Conservation (phyloP, 495 filamentous ascomycete genomes). For the Margaritispora aquatica region DNA sequence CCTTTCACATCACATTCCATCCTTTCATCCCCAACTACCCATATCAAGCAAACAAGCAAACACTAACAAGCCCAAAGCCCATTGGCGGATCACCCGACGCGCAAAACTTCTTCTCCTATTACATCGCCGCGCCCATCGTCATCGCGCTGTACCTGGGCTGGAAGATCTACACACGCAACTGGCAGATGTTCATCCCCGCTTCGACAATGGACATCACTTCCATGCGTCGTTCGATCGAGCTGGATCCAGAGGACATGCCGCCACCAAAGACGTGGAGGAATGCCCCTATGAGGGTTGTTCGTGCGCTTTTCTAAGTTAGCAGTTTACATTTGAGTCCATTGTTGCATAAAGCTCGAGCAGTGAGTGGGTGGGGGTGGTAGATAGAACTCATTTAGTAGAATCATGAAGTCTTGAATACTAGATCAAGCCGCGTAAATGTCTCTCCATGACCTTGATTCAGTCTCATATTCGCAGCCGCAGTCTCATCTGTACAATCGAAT, state of each 20-base stretch:
- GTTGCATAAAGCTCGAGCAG: no score
- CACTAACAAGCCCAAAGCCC: conserved; percentile 33
- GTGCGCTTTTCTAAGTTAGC: conserved; percentile 28
- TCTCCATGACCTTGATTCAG: no score
- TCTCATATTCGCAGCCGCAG: no score
- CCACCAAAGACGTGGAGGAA: conserved; percentile 29
- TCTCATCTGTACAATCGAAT: no score
- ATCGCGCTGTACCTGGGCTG: conserved; percentile 67
- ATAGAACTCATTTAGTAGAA: no score
- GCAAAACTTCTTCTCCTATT: conserved; percentile 68
- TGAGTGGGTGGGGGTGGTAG: no score
- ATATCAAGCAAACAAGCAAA: no score
- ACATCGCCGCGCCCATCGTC: conserved; percentile 77
- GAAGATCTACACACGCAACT: conserved; percentile 61
- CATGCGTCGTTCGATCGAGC: conserved; percentile 8
- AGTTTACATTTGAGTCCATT: no score
- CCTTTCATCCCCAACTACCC: background rate
- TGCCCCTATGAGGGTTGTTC: conserved; percentile 26
- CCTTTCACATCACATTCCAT: no score
- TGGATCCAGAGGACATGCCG: conserved; percentile 17
- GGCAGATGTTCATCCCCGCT: conserved; percentile 28
- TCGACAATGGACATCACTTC: conserved; percentile 19
- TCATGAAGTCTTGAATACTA: no score
- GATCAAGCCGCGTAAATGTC: no score
- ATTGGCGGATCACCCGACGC: conserved; percentile 46